Conservation (phyloP, 2,329 filamentous ascomycete genomes). For the Akanthomyces muscarius region DNA sequence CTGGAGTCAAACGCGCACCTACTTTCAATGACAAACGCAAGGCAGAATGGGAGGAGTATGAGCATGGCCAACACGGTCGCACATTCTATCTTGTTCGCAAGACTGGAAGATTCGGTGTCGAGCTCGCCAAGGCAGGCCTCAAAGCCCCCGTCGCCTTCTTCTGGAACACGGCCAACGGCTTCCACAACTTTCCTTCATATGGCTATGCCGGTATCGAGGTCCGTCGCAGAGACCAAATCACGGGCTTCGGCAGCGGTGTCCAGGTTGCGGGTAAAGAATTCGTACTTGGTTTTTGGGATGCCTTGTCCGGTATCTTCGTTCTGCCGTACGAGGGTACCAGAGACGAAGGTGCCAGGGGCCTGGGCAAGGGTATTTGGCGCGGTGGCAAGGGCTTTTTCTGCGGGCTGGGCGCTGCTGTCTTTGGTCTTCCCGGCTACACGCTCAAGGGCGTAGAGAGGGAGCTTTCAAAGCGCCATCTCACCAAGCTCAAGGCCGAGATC, state of each 20-base stretch:
- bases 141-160: conserved; percentile 66
- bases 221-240: conserved; percentile 61
- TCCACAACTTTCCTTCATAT: conserved; percentile 68
- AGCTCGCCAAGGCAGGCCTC: conserved; percentile 57
- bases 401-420: conserved; percentile 37
- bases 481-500: conserved; percentile 31
- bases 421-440: conserved; percentile 36
- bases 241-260: conserved; percentile 56
- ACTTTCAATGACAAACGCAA: conserved; percentile 24
- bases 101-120: conserved; percentile 54
- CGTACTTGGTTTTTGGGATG: conserved; percentile 62
- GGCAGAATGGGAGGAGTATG: conserved; percentile 25
- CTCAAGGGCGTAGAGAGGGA: conserved; percentile 53
- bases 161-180: conserved; percentile 64
- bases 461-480: conserved; percentile 32
- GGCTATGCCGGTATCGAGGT: conserved; percentile 62
- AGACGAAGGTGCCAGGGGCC: conserved; percentile 57
- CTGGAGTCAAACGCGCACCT: conserved; percentile 17
- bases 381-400: conserved; percentile 41
- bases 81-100: conserved; percentile 28
- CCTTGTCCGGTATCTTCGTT: conserved; percentile 61
- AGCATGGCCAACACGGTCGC: conserved; percentile 26
- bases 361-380: conserved; percentile 54
- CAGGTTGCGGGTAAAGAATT: conserved; percentile 63
- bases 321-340: conserved; percentile 61